Evolutionary conservation across 1,139 yeast genomes (phyloP), one percentile per base, ranked within the genome.

Genomic region (Hanseniaspora sp.): DNA sequence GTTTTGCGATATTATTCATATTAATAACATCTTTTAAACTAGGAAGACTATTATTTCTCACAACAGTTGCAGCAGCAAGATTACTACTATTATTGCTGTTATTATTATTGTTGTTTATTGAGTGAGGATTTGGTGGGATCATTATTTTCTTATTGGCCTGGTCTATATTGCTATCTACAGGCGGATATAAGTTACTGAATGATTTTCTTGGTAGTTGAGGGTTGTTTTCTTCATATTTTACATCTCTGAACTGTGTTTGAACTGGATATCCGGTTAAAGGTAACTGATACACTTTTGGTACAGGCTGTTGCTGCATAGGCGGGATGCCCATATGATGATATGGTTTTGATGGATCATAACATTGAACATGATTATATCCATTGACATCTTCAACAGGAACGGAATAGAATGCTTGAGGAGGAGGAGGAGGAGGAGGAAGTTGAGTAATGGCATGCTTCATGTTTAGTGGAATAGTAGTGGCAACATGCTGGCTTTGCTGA

Each of bases 241-340:
- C 53, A 17, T 49, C 53, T 30, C 53, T 41, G 33, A 49, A 49
- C 30, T 49, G 53, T 3, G 53, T 35, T 17, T 49, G 53, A 13
- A 30, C 15, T 17, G 34, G 29, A 7, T 40, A 13, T 31, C 23
- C 15, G 30, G 11, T 17, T 1, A 30, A 30, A 8, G 45, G 33
- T n/a, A 34, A 31, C 17, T 7, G 35, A 18, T 38, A 17, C 4
- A 18, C 13, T 2, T 37, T 37, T 12, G 39, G 13, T 11, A 7
- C 13, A 37, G 39, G 3, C 5, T 37, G 39, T n/a, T 13, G 39
- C n/a, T 37, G n/a, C 9, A 11, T 11, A n/a, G n/a, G 39, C 3
- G 3, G 35, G 5, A 33, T 33, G 35, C 13, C 11, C 13, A 33
- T 5, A 33, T 3, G 13, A 33, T 13, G 13, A 33, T 33, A 33